Base-by-base conservation (phyloP, 2,329 filamentous ascomycete species). In the Epichloe hybrida region DNA sequence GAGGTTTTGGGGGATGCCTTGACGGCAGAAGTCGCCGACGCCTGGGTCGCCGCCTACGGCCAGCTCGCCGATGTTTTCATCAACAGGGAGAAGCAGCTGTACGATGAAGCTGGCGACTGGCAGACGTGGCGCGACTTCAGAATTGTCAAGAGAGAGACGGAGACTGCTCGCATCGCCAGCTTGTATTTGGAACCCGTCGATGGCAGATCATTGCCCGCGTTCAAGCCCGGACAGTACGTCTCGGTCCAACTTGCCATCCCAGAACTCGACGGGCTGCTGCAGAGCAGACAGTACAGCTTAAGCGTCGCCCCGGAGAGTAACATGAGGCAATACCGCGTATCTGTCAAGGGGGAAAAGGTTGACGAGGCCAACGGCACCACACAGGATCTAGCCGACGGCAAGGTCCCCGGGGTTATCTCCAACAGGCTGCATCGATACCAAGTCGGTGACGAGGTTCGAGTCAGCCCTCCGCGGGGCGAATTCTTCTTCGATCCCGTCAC, bases 241-340 rank as follows among this genome's bases (percentile, higher is more conserved):
- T 83, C 79, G 41, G 65, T 89, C 49, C 77, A 77, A 56, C 64
- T 84, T 1, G 69, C 74, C 44, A 74, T 88, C 0, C 78, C 81
- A 0, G 70, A 74, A 46, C 72, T 84, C 21, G 59, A 57, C 15
- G 76, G 77, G n/a, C 73, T 83, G 57, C 67, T 74, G 52, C 87
- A 91, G 65, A 79, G 80, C 52, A 71, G 86, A 50, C 86, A 91
- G 69, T 91, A 88, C 70, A 86, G 81, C 45, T 71, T 91, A 51
- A 84, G 79, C 59, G 80, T 86, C 58, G 72, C 68, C 2, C 71
- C 73, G 4, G 56, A 57, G 23, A 57, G 57, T n/a, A 71, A 73
- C 46, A 73, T 73, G 7, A 69, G 70, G 15, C 76, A 80, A 65
- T 87, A 87, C 66, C 78, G 86, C 50, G 81, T 91, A 67, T 85